Evolutionary conservation across 1,139 yeast genomes (phyloP), one percentile per base, ranked within the genome.

Genomic region (Zygosaccharomyces pseudobailii): DNA sequence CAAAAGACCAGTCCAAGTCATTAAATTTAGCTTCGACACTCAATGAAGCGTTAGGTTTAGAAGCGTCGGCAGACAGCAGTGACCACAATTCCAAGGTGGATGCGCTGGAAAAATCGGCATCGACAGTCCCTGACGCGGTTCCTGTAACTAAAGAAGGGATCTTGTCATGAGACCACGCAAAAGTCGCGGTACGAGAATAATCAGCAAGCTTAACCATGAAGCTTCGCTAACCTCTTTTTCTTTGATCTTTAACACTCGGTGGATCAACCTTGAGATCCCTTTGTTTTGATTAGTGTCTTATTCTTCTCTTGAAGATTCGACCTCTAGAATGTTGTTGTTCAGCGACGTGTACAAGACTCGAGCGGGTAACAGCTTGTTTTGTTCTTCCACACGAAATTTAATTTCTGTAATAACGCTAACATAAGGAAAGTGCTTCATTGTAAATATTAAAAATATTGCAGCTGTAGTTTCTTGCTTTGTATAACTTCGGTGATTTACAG

Each of bases 51-150:
- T 79, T 61, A 3, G 92, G 86, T 39, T 72, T 69, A 51, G 64
- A 68, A 39, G 47, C 72, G 55, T 64, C 70, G 57, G 58, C 66
- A 65, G 55, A 74, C 28, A 80, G 69, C 52, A 88, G 77, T 5
- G 86, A 82, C 87, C 95, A 86, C 52, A 92, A 73, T 59, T 88
- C 94, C 51, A 92, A 71, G 25, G 78, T 71, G 3, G 96, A 83
- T 32, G 82, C 76, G 32, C 95, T 81, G 42, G 90, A 82, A 68
- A 90, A 89, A 62, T 85, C 81, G 43, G 86, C 87, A 63, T 88
- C 97, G 57, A 92, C 85, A 13, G 97, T 95, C 13, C 97, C 97
- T 0, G 97, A 92, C 20, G 87, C 87, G 0, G 97, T 85, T 36
- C 96, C 98, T 1, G 96, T 80, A 24, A 88, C 97, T 58, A 90